phyloP scores from a whole-genome alignment of 1,284 basidiomycete genomes.

The Cutaneotrichosporon daszewskae region DNA sequence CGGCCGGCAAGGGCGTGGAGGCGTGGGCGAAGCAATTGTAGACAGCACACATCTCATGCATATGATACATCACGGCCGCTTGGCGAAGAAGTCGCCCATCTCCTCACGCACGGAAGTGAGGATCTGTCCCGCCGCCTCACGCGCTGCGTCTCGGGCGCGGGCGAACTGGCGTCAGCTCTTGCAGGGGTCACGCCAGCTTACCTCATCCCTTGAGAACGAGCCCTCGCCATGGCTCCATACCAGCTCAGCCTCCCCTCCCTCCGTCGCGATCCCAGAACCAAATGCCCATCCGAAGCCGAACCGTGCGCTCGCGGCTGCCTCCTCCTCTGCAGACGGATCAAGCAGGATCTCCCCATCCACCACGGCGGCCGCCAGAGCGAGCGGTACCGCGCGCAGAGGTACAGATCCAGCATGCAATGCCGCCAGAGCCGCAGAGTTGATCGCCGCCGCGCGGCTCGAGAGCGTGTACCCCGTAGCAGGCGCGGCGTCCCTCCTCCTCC shows the following conservation, averaged over 20 bases:
- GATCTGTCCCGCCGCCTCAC: slow-evolving; percentile 21
- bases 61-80: not conserved
- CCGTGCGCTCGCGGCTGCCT: slow-evolving; percentile 57
- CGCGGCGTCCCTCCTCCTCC: no score
- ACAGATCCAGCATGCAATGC: slow-evolving; percentile 48
- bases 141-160: slow-evolving; percentile 20
- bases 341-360: slow-evolving; percentile 56
- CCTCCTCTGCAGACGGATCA: slow-evolving; percentile 62
- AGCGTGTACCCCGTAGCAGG: no score
- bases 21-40: slow-evolving; percentile 16
- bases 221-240: slow-evolving; percentile 49
- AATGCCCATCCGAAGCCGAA: slow-evolving; percentile 53
- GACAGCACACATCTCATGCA: not conserved
- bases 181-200: slow-evolving; percentile 12
- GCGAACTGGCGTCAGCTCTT: slow-evolving; percentile 23
- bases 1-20: slow-evolving; percentile 49
- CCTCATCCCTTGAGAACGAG: slow-evolving; percentile 29
- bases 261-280: slow-evolving; percentile 40
- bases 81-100: slow-evolving; percentile 6
- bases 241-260: slow-evolving; percentile 50
- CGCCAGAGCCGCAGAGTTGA: slow-evolving; percentile 53
- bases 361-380: slow-evolving; percentile 48
- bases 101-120: slow-evolving; percentile 9
- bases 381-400: slow-evolving; percentile 46
- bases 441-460: slow-evolving; percentile 49